These are phyloP conservation scores for Botrytis cinerea DNA, from an alignment of 2,329 filamentous ascomycete species.

Conservation along the genomic window DNA sequence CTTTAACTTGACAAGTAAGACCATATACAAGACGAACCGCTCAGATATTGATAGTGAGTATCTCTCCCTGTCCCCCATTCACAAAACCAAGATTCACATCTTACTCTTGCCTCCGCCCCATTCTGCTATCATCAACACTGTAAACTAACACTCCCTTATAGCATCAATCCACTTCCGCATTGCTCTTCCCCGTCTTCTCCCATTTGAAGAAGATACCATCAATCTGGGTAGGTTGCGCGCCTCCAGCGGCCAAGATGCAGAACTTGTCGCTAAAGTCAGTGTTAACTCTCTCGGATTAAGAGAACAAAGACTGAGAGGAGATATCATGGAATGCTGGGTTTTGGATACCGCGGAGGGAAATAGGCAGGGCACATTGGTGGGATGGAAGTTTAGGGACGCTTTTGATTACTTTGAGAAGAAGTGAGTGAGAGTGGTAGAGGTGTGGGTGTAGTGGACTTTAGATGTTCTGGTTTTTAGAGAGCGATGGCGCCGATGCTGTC, in stretches of 20 bases:
- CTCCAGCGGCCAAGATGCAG: no score
- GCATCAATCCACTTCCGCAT: background rate
- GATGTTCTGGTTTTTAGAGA: background rate
- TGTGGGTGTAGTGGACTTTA: background rate
- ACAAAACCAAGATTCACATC: background rate
- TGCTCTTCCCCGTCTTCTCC: background rate
- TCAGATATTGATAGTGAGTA: background rate
- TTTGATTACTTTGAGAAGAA: background rate
- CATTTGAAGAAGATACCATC: background rate
- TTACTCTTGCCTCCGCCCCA: background rate
- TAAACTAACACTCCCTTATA: background rate
- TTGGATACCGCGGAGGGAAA: background rate
- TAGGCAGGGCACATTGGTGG: background rate
- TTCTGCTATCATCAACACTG: background rate
- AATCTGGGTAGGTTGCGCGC: background rate
- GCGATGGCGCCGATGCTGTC: background rate
- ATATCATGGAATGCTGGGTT: background rate
- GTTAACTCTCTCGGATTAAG: background rate
- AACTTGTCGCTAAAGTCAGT: background rate
- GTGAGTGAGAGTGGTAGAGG: background rate
- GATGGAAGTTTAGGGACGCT: background rate
- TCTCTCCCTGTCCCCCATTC: background rate
- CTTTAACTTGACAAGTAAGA: background rate
- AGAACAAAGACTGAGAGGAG: background rate
- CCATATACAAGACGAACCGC: background rate